A percentile compares a stretch with the other conserved stretches of the same genome.
phyloP scores from a whole-genome alignment of 371 early-diverging fungal species.

The Spraguea lophii region DNA sequence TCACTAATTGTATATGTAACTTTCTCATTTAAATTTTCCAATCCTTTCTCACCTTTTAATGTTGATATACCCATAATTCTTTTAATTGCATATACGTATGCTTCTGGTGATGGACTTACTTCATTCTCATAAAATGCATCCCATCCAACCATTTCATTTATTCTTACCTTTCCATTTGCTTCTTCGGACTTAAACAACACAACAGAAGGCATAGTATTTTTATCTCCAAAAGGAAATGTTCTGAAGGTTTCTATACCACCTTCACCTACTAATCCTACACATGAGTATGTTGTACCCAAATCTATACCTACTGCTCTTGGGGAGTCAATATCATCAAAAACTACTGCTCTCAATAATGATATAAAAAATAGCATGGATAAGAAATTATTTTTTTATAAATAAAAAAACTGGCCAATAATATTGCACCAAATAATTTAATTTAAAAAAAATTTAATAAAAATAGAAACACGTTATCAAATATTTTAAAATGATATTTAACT shows the following conservation, averaged over 20 bases:
- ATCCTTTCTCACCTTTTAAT: background rate
- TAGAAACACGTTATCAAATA: no score
- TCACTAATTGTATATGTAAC: conserved; percentile 5
- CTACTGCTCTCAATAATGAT: no score
- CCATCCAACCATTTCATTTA: background rate
- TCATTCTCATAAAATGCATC: conserved; percentile 1
- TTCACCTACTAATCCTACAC: conserved; percentile 4
- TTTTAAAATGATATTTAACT: no score
- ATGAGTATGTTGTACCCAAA: conserved; percentile 39
- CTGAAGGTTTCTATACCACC: no score
- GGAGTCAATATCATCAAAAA: no score
- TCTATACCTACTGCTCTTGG: conserved; percentile 42
- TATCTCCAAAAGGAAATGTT: background rate
- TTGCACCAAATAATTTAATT: no score
- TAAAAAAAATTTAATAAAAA: no score
- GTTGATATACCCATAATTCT: conserved; percentile 8
- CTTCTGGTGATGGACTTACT: background rate
- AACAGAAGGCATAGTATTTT: conserved; percentile 2
- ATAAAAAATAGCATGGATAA: no score
- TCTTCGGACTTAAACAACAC: background rate
- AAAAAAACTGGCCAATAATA: no score
- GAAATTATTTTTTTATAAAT: no score
- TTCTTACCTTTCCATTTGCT: background rate
- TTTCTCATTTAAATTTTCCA: background rate
- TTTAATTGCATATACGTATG: conserved; percentile 18